Evolutionary conservation across 352 stramenopile species (phyloP).

Genomic region (Thalassiosira oceanica): DNA sequence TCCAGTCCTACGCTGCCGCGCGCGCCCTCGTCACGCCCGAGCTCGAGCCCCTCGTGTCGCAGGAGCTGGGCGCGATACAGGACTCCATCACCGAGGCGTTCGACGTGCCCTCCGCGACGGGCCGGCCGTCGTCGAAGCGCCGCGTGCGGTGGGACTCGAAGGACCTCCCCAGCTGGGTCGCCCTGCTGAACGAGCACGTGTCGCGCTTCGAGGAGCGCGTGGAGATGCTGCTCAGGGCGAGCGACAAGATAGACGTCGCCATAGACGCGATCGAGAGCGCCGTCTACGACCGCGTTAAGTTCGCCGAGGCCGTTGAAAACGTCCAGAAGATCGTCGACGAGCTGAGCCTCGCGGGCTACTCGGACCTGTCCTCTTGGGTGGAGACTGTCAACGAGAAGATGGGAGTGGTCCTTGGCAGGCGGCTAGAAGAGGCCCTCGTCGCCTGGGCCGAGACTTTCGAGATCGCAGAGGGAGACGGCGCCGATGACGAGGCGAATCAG

Average conservation of each 20-base stretch:
- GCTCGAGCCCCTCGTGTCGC: conserved; percentile 71
- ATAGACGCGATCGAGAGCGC: conserved; percentile 81
- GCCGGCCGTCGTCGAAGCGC: conserved; percentile 52
- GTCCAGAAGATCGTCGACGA: conserved; percentile 92
- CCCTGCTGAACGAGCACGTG: conserved; percentile 86
- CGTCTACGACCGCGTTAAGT: conserved; percentile 65
- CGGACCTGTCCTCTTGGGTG: conserved; percentile 90
- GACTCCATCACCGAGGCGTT: conserved; percentile 81
- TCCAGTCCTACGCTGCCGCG: conserved; percentile 90
- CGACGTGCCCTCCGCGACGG: conserved; percentile 63
- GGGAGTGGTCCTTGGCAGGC: conserved; percentile 83
- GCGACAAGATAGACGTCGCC: conserved; percentile 88
- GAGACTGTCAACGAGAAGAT: conserved; percentile 89
- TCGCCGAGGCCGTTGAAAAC: conserved; percentile 81
- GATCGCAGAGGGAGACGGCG: conserved; percentile 2
- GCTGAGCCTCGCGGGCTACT: conserved; percentile 91
- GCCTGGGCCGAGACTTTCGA: conserved; percentile 62
- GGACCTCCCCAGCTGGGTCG: conserved; percentile 76
- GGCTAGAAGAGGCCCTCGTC: conserved; percentile 68
- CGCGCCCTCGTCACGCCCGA: conserved; percentile 62
- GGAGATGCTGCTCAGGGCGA: conserved; percentile 92
- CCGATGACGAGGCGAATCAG: neutral
- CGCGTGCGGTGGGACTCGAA: conserved; percentile 74
- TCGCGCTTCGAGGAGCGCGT: conserved; percentile 97
- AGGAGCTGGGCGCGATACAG: conserved; percentile 70